Base-by-base conservation (phyloP, 139 green algal species). In the Coelastrella sp. region DNA sequence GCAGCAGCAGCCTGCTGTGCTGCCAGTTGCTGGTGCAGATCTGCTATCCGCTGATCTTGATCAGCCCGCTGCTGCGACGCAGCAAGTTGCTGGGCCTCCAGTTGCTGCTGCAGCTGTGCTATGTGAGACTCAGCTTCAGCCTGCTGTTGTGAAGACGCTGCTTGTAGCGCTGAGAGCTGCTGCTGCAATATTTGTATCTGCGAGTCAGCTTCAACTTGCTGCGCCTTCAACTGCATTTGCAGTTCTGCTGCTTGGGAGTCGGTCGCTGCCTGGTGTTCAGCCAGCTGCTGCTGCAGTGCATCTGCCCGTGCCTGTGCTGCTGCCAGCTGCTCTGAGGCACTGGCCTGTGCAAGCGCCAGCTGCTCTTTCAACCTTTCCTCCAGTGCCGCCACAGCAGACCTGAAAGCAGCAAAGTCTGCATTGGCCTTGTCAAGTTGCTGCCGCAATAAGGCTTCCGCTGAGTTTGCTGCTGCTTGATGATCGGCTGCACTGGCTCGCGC, bases 221-320 rank as follows among this genome's bases (percentile, higher is more conserved):
- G 32, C 32, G 32, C 32, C 32, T 47, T 1, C 32, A 47, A 47
- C 32, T 47, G 32, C 32, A 47, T 47, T 47, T 47, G 32, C 32
- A 47, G 32, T 47, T 47, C 32, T 47, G 32, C 32, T 2, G 32
- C 32, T 47, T 47, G 32, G 32, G 32, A 47, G 32, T 47, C 32
- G 32, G 32, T 47, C 65, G 64, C 5, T 57, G 83, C 65, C 5
- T 88, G 83, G 61, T 64, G 6, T 57, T 19, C 83, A n/a, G 23
- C 59, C 22, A 77, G 64, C 64, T 87, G 61, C 61, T 74, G 81
- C 64, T 87, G 81, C 81, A 87, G 61, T 32, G 60, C 20, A 22
- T 11, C 7, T 7, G 65, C 19, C 60, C 47, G 61, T 59, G 32
- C 20, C 4, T 32, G 61, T 5, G 59, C 17, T 13, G n/a, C 80